Base-by-base conservation (phyloP, 306 rosid species). In the Inga leiocalycina region DNA sequence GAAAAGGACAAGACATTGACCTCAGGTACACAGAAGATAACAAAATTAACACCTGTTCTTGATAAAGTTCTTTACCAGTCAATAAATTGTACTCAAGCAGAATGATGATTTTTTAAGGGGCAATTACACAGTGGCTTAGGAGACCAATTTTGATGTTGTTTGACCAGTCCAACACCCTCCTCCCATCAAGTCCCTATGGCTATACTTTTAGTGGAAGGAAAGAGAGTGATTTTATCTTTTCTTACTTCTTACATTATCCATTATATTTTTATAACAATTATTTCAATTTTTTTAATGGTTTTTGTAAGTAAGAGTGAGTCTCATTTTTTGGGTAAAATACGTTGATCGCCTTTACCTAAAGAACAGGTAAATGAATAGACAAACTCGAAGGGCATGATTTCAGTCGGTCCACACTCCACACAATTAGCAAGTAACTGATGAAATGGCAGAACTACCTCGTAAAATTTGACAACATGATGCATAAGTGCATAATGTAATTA, bases 1-100 rank as follows among this genome's bases (percentile, higher is more conserved):
- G 89, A 82, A 79, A 87, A 80, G 72, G 92, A 91, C 86, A 85
- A 51, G 82, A 75, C 76, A 64, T 83, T 69, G 72, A 45, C 86
- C 89, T 81, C 57, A 81, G 52, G 74, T 72, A 81, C 51, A 85
- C 83, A 85, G 80, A 84, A 85, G 66, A 76, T 81, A 87, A 90
- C 87, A 89, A 85, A 83, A 79, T 71, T 84, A 85, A 67, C 78
- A 62, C 80, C 78, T 80, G 71, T 76, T 71, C 54, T 66, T 52
- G 73, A 80, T 84, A 70, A 39, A 71, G 65, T 79, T 71, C 57
- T 72, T 64, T 54, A 77, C 72, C 71, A 46, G 88, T 80, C 77
- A 88, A 68, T 68, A 74, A 71, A 77, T 79, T 79, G 75, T 71
- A 72, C 35, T 65, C 22, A 62, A 16, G 77, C 46, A 59, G 64